These are phyloP conservation scores for Plicaturopsis crispa DNA, from an alignment of 768 basidiomycete genomes.

Conservation along the genomic window DNA sequence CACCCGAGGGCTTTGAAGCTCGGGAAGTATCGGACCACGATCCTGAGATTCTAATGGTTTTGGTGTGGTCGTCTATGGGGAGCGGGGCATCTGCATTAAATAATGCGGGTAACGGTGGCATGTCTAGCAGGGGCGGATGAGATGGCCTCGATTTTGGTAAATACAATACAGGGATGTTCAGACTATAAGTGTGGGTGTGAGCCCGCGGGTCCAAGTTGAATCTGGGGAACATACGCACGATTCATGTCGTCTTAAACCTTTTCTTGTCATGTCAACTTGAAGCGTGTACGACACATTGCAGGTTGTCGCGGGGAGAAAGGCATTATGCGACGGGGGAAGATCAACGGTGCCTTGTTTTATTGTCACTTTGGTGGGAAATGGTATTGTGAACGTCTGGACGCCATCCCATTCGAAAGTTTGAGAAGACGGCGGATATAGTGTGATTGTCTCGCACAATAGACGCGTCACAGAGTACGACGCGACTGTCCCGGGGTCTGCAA, in stretches of 20 bases:
- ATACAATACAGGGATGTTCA: slow-evolving; percentile 30
- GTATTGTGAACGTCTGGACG: slow-evolving; percentile 27
- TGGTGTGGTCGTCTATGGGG: slow-evolving; percentile 19
- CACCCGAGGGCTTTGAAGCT: too few species aligned
- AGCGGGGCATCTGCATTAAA: slow-evolving; percentile 11
- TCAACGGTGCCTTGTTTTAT: slow-evolving; percentile 14
- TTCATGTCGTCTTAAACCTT: slow-evolving; percentile 31
- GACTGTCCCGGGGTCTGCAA: slow-evolving; percentile 20
- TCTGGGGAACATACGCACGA: slow-evolving; percentile 18
- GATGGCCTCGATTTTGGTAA: slow-evolving; percentile 34
- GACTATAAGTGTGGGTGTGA: slow-evolving; percentile 11
- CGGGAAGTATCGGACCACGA: too few species aligned
- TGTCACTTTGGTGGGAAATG: slow-evolving; percentile 27
- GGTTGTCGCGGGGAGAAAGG: slow-evolving; percentile 19
- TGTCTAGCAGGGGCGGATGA: slow-evolving; percentile 22
- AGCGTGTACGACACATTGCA: slow-evolving; percentile 27
- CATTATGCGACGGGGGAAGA: slow-evolving; percentile 32
- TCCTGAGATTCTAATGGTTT: slow-evolving; percentile 17
- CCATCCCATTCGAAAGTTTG: slow-evolving; percentile 16
- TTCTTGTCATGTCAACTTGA: slow-evolving; percentile 30
- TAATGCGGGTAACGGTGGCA: slow-evolving; percentile 20
- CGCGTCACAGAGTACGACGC: slow-evolving; percentile 17
- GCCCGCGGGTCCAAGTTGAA: not conserved
- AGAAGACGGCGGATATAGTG: slow-evolving; percentile 18
- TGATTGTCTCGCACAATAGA: slow-evolving; percentile 19